Evolutionary conservation across 768 basidiomycete genomes (phyloP).

Genomic region (Tulasnella sp.): DNA sequence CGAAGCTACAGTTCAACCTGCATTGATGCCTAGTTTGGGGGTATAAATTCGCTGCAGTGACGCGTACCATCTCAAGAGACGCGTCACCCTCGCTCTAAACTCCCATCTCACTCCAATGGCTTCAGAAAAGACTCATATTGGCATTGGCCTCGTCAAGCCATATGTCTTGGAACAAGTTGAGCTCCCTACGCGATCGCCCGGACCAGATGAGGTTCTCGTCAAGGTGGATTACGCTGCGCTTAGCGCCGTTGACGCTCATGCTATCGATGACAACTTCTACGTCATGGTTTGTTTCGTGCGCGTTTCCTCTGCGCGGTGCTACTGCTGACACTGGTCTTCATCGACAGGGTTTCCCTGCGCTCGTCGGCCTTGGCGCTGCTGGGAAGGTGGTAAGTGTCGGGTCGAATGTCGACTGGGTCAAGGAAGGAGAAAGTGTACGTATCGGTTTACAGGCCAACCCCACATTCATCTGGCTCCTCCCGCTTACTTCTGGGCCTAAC

Average conservation of each 20-base stretch:
- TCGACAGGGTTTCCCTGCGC: slow-evolving; percentile 44
- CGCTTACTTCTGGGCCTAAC: slow-evolving; percentile 37
- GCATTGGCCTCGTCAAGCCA: slow-evolving; percentile 48
- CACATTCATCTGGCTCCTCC: background rate
- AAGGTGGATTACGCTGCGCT: slow-evolving; percentile 50
- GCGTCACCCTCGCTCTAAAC: background rate
- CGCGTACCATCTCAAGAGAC: background rate
- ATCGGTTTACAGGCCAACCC: background rate
- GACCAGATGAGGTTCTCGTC: slow-evolving; percentile 47
- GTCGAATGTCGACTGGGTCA: slow-evolving; percentile 44
- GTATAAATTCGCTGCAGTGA: background rate
- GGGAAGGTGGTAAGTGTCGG: slow-evolving; percentile 50
- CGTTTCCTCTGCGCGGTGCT: background rate
- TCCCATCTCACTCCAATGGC: background rate
- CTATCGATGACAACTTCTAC: slow-evolving; percentile 45
- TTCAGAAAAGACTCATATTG: slow-evolving; percentile 46
- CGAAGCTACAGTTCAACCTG: too few species aligned
- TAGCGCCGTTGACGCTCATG: slow-evolving; percentile 50
- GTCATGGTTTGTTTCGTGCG: slow-evolving; percentile 34
- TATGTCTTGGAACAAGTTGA: slow-evolving; percentile 48
- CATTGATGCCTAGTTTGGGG: too few species aligned
- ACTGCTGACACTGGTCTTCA: background rate
- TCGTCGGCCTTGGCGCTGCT: slow-evolving; percentile 48
- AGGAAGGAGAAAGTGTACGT: slow-evolving; percentile 50
- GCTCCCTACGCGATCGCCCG: slow-evolving; percentile 46